Percentiles rank a stretch among this genome's conserved stretches.
Evolutionary conservation across 352 stramenopile genomes (phyloP).

Genomic region (Phytophthora vignae): DNA sequence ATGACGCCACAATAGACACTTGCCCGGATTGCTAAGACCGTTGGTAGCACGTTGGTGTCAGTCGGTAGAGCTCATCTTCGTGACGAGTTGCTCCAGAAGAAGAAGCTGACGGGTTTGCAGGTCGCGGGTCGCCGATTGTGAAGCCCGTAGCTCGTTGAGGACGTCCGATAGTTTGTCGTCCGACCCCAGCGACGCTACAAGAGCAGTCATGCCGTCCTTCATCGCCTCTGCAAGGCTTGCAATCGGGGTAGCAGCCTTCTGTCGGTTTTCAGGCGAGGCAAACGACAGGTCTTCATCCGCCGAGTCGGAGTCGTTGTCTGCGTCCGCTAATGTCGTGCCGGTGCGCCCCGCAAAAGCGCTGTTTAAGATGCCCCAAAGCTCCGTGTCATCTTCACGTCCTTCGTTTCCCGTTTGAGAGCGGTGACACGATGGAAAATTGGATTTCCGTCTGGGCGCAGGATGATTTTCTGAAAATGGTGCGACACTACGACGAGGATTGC

Average conservation of each 20-base stretch:
- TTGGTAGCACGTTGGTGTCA: background rate
- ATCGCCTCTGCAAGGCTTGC: conserved; percentile 4
- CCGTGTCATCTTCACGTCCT: too few species aligned
- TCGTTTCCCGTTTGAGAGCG: too few species aligned
- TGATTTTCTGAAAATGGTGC: too few species aligned
- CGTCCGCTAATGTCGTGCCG: background rate
- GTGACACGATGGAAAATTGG: too few species aligned
- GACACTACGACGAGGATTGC: too few species aligned
- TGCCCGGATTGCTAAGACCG: too few species aligned
- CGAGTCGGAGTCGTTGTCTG: background rate
- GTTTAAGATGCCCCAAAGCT: too few species aligned
- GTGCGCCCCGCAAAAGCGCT: conserved; percentile 15
- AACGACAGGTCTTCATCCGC: conserved; percentile 9
- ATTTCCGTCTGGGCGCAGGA: too few species aligned
- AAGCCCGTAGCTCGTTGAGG: background rate
- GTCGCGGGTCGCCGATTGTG: background rate
- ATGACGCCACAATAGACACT: background rate
- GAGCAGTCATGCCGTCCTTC: conserved; percentile 8
- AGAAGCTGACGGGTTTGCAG: background rate
- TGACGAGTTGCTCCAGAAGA: background rate
- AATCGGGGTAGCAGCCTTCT: conserved; percentile 1
- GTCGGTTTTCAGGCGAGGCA: background rate
- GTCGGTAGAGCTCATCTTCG: background rate
- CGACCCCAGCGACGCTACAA: conserved; percentile 1
- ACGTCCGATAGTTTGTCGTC: conserved; percentile 7